These are phyloP conservation scores for Apiotrichum akiyoshidainum DNA, from an alignment of 1,284 basidiomycete species.

Conservation along the genomic window DNA sequence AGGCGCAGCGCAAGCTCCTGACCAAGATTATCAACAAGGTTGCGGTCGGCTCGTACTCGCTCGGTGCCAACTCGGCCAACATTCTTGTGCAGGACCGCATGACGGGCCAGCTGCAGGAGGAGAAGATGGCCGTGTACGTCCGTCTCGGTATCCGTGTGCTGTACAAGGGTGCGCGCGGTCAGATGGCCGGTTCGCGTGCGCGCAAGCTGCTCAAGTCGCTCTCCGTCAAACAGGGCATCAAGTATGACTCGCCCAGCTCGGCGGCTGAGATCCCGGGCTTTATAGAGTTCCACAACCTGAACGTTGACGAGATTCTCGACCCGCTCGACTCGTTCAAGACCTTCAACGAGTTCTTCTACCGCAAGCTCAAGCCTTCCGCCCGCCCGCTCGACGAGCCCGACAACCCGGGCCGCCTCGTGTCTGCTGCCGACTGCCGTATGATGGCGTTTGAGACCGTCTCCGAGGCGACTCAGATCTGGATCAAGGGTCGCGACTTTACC, in stretches of 20 bases:
- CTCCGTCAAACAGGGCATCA: slow-evolving; percentile 89
- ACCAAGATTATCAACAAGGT: slow-evolving; percentile 84
- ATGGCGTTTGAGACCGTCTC: slow-evolving; percentile 84
- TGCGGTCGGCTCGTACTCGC: slow-evolving; percentile 76
- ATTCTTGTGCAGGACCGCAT: slow-evolving; percentile 90
- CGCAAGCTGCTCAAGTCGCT: slow-evolving; percentile 77
- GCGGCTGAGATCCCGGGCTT: slow-evolving; percentile 80
- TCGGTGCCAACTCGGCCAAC: slow-evolving; percentile 82
- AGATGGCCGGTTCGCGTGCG: slow-evolving; percentile 88
- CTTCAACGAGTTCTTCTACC: slow-evolving; percentile 84
- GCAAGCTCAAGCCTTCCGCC: slow-evolving; percentile 79
- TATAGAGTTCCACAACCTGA: slow-evolving; percentile 84
- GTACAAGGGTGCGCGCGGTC: slow-evolving; percentile 85
- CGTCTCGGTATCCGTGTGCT: slow-evolving; percentile 84
- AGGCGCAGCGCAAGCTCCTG: slow-evolving; percentile 96
- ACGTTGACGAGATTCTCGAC: slow-evolving; percentile 75
- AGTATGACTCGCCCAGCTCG: slow-evolving; percentile 84
- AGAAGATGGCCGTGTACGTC: slow-evolving; percentile 89
- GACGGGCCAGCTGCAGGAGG: slow-evolving; percentile 90
- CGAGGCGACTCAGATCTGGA: slow-evolving; percentile 88
- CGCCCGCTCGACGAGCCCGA: slow-evolving; percentile 72
- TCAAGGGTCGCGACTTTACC: slow-evolving; percentile 92
- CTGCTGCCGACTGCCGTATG: slow-evolving; percentile 87
- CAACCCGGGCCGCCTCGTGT: slow-evolving; percentile 73
- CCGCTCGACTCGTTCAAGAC: slow-evolving; percentile 81